Conservation (phyloP, 257 asterid species). For the Scutellaria baicalensis region DNA sequence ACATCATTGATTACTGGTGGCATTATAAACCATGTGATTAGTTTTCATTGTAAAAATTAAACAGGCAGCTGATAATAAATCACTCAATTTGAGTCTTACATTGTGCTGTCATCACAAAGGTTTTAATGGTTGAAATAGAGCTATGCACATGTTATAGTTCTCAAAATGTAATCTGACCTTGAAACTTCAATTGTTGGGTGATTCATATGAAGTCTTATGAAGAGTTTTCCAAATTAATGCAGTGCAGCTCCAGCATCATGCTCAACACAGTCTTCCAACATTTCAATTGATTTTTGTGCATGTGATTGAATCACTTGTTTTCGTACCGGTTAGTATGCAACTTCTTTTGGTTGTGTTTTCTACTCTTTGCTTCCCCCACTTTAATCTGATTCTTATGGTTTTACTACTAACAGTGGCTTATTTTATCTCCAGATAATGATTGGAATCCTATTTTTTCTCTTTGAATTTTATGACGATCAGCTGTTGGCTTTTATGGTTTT, state of each 20-base stretch:
- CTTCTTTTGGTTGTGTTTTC: constrained; percentile 2
- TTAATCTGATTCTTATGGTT: constrained; percentile 1
- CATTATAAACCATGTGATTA: neutral
- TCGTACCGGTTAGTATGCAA: constrained; percentile 76
- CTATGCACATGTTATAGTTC: neutral
- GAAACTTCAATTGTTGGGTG: constrained; percentile 2
- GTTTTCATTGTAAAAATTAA: constrained; percentile 12
- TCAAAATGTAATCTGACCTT: constrained; percentile 5
- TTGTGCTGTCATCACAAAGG: constrained; percentile 5
- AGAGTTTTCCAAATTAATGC: constrained; percentile 20
- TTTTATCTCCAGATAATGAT: constrained; percentile 80
- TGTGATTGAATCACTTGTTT: constrained; percentile 95
- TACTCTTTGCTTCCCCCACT: constrained; percentile 7
- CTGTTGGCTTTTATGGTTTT: constrained; percentile 96
- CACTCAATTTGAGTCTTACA: constrained; percentile 7
- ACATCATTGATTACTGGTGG: constrained; percentile 2
- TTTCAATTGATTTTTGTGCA: constrained; percentile 97
- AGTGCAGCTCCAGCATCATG: constrained; percentile 99
- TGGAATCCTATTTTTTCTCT: constrained; percentile 93
- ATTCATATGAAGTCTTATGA: neutral
- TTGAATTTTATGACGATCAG: constrained; percentile 98
- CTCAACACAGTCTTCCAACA: constrained; percentile 98
- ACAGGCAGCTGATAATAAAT: neutral
- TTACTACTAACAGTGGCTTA: constrained; percentile 16
- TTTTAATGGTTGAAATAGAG: constrained; percentile 1